Base-by-base conservation (phyloP, 441 rosid genomes). In the Jatropha multifida region DNA sequence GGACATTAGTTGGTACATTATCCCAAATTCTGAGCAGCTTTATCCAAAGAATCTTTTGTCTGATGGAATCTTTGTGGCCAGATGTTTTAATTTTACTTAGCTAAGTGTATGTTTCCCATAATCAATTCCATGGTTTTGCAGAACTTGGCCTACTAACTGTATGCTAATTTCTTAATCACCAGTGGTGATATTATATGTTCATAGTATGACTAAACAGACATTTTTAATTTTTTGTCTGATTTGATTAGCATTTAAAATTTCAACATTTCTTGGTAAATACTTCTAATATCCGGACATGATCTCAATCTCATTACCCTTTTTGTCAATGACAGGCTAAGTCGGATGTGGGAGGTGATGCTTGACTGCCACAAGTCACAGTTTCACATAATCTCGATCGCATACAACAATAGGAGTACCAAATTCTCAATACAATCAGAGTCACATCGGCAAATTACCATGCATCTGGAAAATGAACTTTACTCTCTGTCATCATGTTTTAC, bases 261-360 rank as follows among this genome's bases (percentile, higher is more conserved):
- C 38, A 59, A 59, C 38, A 23, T 59, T 20, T 7, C 63, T 59
- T 13, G 37, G 14, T 23, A 10, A 59, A 26, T n/a, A 23, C 9
- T 46, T 64, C 3, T 26, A 51, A 20, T 44, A 41, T 54, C 52
- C 44, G 9, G 54, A n/a, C 23, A 58, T 69, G 23, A 20, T 74
- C 46, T 7, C 46, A 42, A 42, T 42, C 46, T 49, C 26, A 48
- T 73, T 14, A 38, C 40, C 27, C 49, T 71, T 60, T 67, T 32
- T 62, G 40, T 54, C 40, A 60, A 76, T 76, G 41, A 67, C 90
- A 95, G 99, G 88, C 82, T 96, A 78, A 88, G 89, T 77, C 90
- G 97, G 76, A 96, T 93, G 98, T 96, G 99, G 99, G 92, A 90
- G 79, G 95, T 88, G 49, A 93, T 93, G 98, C 79, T 68, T n/a